Conservation (phyloP, 768 basidiomycete genomes). For the Antrodiella citrinella region DNA sequence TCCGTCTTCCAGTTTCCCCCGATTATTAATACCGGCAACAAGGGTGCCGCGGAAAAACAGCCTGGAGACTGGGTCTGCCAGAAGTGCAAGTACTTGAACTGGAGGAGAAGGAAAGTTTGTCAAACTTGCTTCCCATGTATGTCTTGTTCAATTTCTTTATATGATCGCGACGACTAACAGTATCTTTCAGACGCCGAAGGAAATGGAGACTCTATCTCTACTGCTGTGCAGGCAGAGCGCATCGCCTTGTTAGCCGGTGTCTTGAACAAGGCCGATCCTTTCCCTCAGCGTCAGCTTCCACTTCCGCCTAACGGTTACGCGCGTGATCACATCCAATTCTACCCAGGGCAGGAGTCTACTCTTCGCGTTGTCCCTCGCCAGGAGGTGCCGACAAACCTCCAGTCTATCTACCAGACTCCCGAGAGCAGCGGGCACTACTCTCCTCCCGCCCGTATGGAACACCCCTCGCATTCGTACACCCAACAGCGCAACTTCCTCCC, state of each 20-base stretch:
- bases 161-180: not conserved
- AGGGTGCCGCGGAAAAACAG: constrained; percentile 79
- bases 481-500: constrained; percentile 50
- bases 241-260: constrained; percentile 74
- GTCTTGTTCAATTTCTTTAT: constrained; percentile 20
- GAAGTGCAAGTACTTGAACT: constrained; percentile 84
- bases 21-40: constrained; percentile 83
- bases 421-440: constrained; percentile 29
- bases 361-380: constrained; percentile 29
- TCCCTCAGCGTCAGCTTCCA: constrained; percentile 2
- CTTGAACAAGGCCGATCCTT: constrained; percentile 37
- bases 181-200: constrained; percentile 64
- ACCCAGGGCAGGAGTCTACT: not conserved
- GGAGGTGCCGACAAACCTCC: constrained; percentile 12
- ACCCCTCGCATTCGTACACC: constrained; percentile 25
- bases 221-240: constrained; percentile 78
- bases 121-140: constrained; percentile 81
- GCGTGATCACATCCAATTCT: not conserved
- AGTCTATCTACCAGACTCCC: constrained; percentile 70
- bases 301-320: not conserved
- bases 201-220: constrained; percentile 80
- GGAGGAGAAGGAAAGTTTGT: constrained; percentile 82
- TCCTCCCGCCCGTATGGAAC: constrained; percentile 28
- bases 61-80: constrained; percentile 56
- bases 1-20: constrained; percentile 58